phyloP scores from a whole-genome alignment of 1,139 yeast species.

The Debaryomyces singareniensis region DNA sequence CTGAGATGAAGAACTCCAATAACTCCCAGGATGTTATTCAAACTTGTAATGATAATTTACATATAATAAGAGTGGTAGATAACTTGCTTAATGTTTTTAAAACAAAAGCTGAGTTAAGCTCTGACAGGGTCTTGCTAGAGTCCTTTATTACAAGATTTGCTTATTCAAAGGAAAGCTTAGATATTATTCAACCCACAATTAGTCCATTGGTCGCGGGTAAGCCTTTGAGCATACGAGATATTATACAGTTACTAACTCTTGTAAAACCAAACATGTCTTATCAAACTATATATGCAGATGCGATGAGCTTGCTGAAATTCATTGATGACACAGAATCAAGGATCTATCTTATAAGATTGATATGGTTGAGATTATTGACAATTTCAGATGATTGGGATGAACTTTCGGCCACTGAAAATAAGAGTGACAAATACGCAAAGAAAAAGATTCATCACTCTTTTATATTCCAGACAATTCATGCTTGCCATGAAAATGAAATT shows the following conservation, averaged over 20 bases:
- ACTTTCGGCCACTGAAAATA: conserved; percentile 32
- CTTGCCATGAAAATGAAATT: conserved; percentile 8
- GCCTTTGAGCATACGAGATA: conserved; percentile 37
- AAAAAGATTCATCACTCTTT: conserved; percentile 35
- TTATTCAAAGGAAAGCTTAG: conserved; percentile 9
- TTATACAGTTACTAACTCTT: conserved; percentile 55
- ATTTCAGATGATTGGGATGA: conserved; percentile 54
- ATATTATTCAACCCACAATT: conserved; percentile 25
- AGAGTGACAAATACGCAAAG: conserved; percentile 39
- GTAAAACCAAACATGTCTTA: conserved; percentile 27
- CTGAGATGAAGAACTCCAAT: conserved; percentile 16
- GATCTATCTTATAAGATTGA: conserved; percentile 19
- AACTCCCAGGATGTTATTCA: conserved; percentile 4
- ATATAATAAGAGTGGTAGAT: conserved; percentile 43
- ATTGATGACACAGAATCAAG: conserved; percentile 19
- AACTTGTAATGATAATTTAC: conserved; percentile 44
- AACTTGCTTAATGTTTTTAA: conserved; percentile 46
- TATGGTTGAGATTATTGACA: conserved; percentile 60
- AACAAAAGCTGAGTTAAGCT: conserved; percentile 23
- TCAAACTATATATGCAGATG: conserved; percentile 25
- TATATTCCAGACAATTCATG: conserved; percentile 39
- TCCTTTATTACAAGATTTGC: conserved; percentile 18
- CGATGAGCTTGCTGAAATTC: conserved; percentile 27
- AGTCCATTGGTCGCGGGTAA: conserved; percentile 29
- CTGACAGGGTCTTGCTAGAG: conserved; percentile 11